A percentile compares a stretch with the other conserved stretches of the same genome.
phyloP scores from a whole-genome alignment of 805 yeast genomes.

The Cyberlindnera euphorbiiphila region DNA sequence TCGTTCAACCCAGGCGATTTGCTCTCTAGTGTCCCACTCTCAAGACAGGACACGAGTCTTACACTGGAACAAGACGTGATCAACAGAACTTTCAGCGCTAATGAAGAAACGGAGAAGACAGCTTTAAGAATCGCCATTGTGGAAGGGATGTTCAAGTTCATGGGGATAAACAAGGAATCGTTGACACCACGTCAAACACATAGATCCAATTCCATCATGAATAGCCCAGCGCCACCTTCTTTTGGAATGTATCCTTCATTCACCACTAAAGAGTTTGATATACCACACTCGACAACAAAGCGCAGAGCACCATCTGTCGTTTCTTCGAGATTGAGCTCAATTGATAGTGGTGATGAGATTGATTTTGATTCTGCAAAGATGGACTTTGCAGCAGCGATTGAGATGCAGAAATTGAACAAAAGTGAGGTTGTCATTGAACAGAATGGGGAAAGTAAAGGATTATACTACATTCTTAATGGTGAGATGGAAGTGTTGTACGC shows the following conservation, averaged over 20 bases:
- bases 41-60: conserved; percentile 31
- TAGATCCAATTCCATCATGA: conserved; percentile 18
- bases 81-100: conserved; percentile 14
- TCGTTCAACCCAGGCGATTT: conserved; percentile 80
- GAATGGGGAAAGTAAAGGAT: conserved; percentile 64
- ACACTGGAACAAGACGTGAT: conserved; percentile 2
- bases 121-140: conserved; percentile 59
- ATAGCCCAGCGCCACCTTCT: conserved; percentile 20
- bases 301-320: conserved; percentile 8
- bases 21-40: conserved; percentile 73
- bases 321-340: conserved; percentile 4
- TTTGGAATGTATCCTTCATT: conserved; percentile 15
- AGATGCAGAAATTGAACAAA: conserved; percentile 48
- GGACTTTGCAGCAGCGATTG: conserved; percentile 58
- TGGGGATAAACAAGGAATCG: conserved; percentile 55
- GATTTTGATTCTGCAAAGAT: conserved; percentile 49
- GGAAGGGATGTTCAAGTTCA: conserved; percentile 62
- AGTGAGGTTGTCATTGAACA: conserved; percentile 60
- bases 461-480: conserved; percentile 81
- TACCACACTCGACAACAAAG: not conserved
- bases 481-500: conserved; percentile 55
- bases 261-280: not conserved
- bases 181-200: conserved; percentile 24
- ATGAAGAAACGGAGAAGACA: conserved; percentile 68
- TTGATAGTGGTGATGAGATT: conserved; percentile 22